These are phyloP conservation scores for Lenwebbia sp. DNA, from an alignment of 345 rosid genomes.

Conservation along the genomic window DNA sequence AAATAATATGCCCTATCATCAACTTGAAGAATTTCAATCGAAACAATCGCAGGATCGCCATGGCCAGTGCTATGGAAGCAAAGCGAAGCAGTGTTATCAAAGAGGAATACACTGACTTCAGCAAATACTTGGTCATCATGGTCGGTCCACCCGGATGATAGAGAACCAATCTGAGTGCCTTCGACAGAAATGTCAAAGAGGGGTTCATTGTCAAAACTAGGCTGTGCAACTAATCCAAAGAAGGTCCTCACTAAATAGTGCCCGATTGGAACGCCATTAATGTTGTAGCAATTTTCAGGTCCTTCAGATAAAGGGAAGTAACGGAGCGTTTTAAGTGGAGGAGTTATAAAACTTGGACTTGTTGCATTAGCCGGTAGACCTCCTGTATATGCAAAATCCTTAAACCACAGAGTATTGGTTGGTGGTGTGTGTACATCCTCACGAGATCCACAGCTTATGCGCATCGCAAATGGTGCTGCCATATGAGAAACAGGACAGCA, in stretches of 20 bases:
- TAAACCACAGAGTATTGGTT: constrained; percentile 75
- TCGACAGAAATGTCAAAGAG: constrained; percentile 81
- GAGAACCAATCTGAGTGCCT: constrained; percentile 75
- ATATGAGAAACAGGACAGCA: background rate
- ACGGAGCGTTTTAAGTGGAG: constrained; percentile 66
- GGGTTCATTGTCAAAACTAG: constrained; percentile 60
- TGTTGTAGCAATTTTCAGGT: constrained; percentile 78
- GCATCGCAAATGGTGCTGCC: constrained; percentile 78
- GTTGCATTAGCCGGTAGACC: constrained; percentile 70
- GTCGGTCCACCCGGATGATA: constrained; percentile 79
- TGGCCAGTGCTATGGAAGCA: constrained; percentile 98
- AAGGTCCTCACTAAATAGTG: constrained; percentile 77
- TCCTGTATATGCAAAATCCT: constrained; percentile 91
- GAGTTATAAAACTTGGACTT: constrained; percentile 42
- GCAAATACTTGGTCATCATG: constrained; percentile 73
- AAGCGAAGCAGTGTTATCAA: constrained; percentile 52
- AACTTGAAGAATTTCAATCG: constrained; percentile 85
- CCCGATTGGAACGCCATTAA: constrained; percentile 61
- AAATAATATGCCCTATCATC: constrained; percentile 66
- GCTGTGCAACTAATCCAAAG: constrained; percentile 40
- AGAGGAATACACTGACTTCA: constrained; percentile 69
- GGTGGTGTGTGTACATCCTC: constrained; percentile 47
- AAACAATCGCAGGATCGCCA: constrained; percentile 85
- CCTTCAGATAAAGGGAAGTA: constrained; percentile 89
- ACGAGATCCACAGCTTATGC: constrained; percentile 92